Base-by-base conservation (phyloP, 257 asterid genomes). In the Nicotiana obtusifolia region DNA sequence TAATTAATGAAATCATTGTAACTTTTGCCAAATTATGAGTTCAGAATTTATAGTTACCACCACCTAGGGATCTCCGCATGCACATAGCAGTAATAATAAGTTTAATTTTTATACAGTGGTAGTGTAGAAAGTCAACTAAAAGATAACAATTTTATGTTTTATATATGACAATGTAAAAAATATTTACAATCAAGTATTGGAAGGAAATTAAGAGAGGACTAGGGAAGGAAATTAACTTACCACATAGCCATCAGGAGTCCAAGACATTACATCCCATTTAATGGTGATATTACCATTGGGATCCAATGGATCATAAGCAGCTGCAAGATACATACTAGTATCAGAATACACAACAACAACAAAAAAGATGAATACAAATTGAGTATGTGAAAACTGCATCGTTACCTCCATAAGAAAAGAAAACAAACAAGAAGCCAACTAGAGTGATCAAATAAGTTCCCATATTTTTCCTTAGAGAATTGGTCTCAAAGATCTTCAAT, bases 181-280 rank as follows among this genome's bases (percentile, higher is more conserved):
- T 57, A 19, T 16, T 57, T 19, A 57, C 26, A 0, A 57, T 57
- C 26, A 19, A n/a, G n/a, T n/a, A n/a, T n/a, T n/a, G n/a, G n/a
- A n/a, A n/a, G n/a, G n/a, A n/a, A n/a, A n/a, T n/a, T n/a, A n/a
- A 16, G 30, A 7, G 75, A 33, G 26, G 33, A 7, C 4, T 7
- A 28, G 20, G 66, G 14, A 19, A 66, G 24, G 14, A 28, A 17
- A 41, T 41, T 41, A 41, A 83, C 94, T 41, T 28, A 94, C 97
- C 89, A 91, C 95, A 82, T 92, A 94, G 81, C 98, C 98, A 84
- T 94, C 98, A 15, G 95, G 89, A 47, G 97, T 92, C 98, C 98
- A 94, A 26, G 94, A 86, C 91, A 93, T 89, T 4, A 94, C 73
- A 81, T 94, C 98, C 98, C 98, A 94, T 90, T 90, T 94, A 88